Evolutionary conservation across 2,329 filamentous ascomycete genomes (phyloP).

Genomic region (Aspergillus sp.): DNA sequence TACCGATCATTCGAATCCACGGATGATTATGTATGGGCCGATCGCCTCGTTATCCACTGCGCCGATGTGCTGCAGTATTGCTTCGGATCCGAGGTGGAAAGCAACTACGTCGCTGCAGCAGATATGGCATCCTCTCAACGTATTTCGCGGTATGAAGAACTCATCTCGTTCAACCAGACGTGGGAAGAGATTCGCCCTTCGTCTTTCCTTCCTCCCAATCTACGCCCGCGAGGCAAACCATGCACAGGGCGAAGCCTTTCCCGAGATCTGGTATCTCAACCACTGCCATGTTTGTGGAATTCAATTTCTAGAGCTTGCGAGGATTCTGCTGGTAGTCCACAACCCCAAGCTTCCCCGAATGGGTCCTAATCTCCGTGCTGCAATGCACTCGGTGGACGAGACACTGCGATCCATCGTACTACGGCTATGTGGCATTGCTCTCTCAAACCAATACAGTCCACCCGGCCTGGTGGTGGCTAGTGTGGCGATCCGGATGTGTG

Average conservation of each 20-base stretch:
- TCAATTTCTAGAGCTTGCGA: conserved; percentile 56
- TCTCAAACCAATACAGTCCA: conserved; percentile 52
- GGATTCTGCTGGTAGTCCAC: conserved; percentile 52
- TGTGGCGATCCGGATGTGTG: conserved; percentile 29
- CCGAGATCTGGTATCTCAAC: conserved; percentile 52
- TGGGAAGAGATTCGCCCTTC: conserved; percentile 35
- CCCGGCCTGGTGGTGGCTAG: conserved; percentile 48
- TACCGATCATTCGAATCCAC: too few relatives aligned
- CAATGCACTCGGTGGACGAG: conserved; percentile 10
- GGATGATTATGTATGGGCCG: conserved; percentile 43
- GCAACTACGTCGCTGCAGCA: too few relatives aligned
- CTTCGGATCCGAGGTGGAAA: too few relatives aligned
- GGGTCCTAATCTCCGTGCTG: conserved; percentile 8
- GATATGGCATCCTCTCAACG: too few relatives aligned
- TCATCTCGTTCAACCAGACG: conserved; percentile 37
- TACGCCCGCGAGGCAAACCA: conserved; percentile 39
- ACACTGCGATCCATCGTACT: conserved; percentile 39
- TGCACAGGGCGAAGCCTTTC: conserved; percentile 43
- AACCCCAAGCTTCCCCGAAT: conserved; percentile 38
- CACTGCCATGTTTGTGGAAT: conserved; percentile 56
- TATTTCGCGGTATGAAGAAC: too few relatives aligned
- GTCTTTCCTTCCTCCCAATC: conserved; percentile 54
- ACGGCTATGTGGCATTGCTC: conserved; percentile 55
- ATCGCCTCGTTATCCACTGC: conserved; percentile 56
- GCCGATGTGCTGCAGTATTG: conserved; percentile 61